Evolutionary conservation across 2,329 filamentous ascomycete genomes (phyloP).

Genomic region (Drechslerella stenobrocha): DNA sequence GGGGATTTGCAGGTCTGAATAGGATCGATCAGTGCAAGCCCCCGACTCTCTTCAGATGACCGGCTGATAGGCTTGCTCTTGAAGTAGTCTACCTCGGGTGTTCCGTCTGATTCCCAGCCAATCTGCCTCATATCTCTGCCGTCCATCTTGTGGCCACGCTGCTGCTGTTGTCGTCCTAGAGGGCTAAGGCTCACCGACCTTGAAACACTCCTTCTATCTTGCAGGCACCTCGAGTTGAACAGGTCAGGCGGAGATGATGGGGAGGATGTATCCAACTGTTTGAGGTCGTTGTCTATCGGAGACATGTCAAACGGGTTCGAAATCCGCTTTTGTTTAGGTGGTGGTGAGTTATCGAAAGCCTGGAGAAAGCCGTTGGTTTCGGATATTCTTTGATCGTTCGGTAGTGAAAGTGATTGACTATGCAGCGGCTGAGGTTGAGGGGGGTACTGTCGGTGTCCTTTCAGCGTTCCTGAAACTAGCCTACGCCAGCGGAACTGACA

Average conservation of each 20-base stretch:
- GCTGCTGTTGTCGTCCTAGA: constrained; percentile 13
- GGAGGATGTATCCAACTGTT: constrained; percentile 15
- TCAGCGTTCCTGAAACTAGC: constrained; percentile 53
- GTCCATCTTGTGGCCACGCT: constrained; percentile 8
- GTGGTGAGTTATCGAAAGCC: constrained; percentile 10
- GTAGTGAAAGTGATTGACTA: constrained; percentile 15
- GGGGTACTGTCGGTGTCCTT: constrained; percentile 50
- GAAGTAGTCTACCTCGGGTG: constrained; percentile 20
- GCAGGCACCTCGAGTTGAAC: constrained; percentile 13
- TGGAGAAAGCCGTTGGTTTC: constrained; percentile 22
- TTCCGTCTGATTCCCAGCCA: constrained; percentile 34
- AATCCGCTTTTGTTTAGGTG: constrained; percentile 12
- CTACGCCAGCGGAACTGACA: constrained; percentile 54
- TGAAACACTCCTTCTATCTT: constrained; percentile 16
- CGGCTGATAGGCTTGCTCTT: constrained; percentile 11
- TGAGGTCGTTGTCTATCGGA: constrained; percentile 22
- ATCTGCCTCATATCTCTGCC: constrained; percentile 20
- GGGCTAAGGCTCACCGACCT: constrained; percentile 41
- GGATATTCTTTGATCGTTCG: constrained; percentile 5
- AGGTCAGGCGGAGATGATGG: constrained; percentile 34
- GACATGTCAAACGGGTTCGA: constrained; percentile 24
- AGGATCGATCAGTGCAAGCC: neutral
- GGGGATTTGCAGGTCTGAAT: constrained; percentile 14
- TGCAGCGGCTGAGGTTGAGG: constrained; percentile 13
- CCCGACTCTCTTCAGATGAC: constrained; percentile 8